Conservation (phyloP, 345 rosid genomes). For the Syzygium grande region DNA sequence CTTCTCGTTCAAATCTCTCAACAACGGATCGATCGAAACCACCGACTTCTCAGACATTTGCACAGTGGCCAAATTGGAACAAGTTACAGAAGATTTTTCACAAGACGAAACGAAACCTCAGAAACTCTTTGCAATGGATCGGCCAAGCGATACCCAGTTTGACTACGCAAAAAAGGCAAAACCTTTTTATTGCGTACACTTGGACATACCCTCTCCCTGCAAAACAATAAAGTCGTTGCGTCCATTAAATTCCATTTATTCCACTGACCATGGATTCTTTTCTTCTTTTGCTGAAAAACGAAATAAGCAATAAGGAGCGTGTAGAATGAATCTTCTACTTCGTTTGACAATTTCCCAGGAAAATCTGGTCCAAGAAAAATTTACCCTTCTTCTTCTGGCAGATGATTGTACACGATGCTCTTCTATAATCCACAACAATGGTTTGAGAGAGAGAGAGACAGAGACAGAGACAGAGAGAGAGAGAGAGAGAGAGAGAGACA, state of each 20-base stretch:
- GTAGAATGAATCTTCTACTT: not conserved
- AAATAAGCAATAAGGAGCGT: not conserved
- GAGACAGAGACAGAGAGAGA: too few relatives aligned
- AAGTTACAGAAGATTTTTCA: not conserved
- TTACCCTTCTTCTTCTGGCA: not conserved
- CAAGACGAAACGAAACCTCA: not conserved
- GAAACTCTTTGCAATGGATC: not conserved
- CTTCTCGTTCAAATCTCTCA: constrained; percentile 94
- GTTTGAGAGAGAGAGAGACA: not conserved
- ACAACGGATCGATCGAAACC: constrained; percentile 52
- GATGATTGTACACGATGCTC: not conserved
- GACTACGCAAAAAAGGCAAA: not conserved
- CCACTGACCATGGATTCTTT: not conserved
- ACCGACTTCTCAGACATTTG: constrained; percentile 21
- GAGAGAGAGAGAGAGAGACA: not conserved
- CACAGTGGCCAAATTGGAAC: constrained; percentile 4
- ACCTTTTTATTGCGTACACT: not conserved
- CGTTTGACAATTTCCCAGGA: not conserved
- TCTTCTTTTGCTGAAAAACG: not conserved
- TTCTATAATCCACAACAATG: not conserved
- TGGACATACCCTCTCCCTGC: not conserved
- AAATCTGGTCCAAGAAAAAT: not conserved
- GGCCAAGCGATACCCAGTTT: not conserved
- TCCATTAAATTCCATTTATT: not conserved
- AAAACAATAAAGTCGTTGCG: not conserved